Base-by-base conservation (phyloP, 768 basidiomycete genomes). In the Kondoa subrosea region DNA sequence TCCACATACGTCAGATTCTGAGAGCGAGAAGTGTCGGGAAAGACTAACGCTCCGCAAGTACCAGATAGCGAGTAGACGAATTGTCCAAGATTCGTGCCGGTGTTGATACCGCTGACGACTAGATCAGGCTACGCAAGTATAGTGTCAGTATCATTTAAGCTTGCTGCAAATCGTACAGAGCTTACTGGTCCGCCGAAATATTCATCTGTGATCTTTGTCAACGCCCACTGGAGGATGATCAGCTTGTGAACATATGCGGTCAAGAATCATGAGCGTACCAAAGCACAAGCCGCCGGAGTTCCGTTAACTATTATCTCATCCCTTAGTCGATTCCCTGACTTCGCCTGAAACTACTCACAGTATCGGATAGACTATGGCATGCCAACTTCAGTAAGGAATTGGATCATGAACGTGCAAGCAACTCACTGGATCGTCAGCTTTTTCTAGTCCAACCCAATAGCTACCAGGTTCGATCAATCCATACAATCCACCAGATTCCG, bases 41-140 rank as follows among this genome's bases (percentile, higher is more conserved):
- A n/a, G n/a, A n/a, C n/a, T n/a, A 21, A 8, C 40, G 40, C 40
- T 8, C 40, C 40, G 40, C 40, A 50, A 8, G 59, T 34, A 2
- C 2, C 16, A 21, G 8, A 14, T 2, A 31, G 30, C 58, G 27
- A 56, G 21, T 62, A 25, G 21, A 64, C 65, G 17, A 67, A 3
- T n/a, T 31, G 27, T n/a, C 40, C 66, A 31, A 67, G 27, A 31
- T 34, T 66, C 15, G 66, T 29, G 30, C 67, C 68, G 15, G 64
- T 65, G 63, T 68, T 68, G 17, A 65, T 56, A 30, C 68, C 68
- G 57, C 64, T n/a, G 2, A 68, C 68, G 4, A 68, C 63, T 17
- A 68, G 68, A 27, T 68, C 68, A 14, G 57, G 25, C 68, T 68
- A 64, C 17, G n/a, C n/a, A n/a, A n/a, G n/a, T n/a, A n/a, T n/a